Evolutionary conservation across 1,139 yeast genomes (phyloP), one percentile per base, ranked within the genome.

Genomic region (Waltiozyma sp.): DNA sequence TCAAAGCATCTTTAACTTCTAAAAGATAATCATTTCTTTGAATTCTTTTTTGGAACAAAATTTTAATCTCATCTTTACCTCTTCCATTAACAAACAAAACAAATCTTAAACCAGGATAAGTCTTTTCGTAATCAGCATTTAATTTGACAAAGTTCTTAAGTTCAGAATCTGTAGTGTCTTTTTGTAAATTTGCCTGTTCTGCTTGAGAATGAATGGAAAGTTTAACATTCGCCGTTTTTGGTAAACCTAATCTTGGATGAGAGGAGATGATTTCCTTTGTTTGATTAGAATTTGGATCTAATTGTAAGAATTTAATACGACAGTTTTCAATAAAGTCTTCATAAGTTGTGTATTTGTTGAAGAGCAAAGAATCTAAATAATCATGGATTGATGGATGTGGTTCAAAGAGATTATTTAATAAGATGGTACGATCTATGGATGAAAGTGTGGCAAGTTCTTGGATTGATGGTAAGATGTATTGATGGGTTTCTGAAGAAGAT

Each of bases 1-100:
- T 68, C 55, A 86, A 74, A 0, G 95, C 94, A 40, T 78, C 83
- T 11, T 47, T 44, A 47, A 77, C 72, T 59, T 88, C 96, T 35
- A 53, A 45, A 4, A 52, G 55, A 44, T 76, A 71, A 54, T 80
- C 73, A 23, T 65, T 66, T 43, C 81, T 65, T 3, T 57, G 61
- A 11, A 88, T 83, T 47, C 96, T 69, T 19, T 53, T 50, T 40
- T 60, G 60, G 89, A 88, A 86, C 53, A 80, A 69, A 23, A 63
- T 62, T 77, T 85, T 80, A 21, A 88, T 77, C 24, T 63, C 77
- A 5, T 70, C 67, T 49, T 94, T 68, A 5, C 79, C 61, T 49
- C 95, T 66, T 1, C 95, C 95, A 60, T 86, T 85, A 24, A 88
- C 96, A 61, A 88, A 88, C 6, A 85, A 89, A n/a, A 88, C 95